Conservation (phyloP, 331 rosid genomes). For the Acacia concinna region DNA sequence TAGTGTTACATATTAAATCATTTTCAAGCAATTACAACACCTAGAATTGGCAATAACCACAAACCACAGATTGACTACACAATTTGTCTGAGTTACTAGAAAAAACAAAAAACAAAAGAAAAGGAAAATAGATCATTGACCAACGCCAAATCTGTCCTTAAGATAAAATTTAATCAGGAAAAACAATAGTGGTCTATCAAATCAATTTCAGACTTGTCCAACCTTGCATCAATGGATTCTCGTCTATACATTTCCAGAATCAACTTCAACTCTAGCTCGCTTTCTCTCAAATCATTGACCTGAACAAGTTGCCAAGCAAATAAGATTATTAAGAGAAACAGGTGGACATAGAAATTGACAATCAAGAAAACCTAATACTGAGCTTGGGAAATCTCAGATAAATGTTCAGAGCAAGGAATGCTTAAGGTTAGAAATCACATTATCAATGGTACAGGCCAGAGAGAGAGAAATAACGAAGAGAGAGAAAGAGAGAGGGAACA, state of each 20-base stretch:
- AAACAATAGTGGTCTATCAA: neutral
- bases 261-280: conserved; percentile 64
- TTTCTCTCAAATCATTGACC: conserved; percentile 69
- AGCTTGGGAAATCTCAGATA: neutral
- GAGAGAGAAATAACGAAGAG: no score
- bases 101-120: neutral
- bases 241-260: conserved; percentile 78
- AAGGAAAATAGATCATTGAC: neutral
- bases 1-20: conserved; percentile 11
- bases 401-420: neutral
- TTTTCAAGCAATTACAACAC: neutral
- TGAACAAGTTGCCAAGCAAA: conserved; percentile 38
- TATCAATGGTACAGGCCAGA: no score
- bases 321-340: neutral
- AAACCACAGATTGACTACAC: conserved; percentile 3
- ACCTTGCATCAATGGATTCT: conserved; percentile 90
- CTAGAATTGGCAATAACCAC: conserved; percentile 9
- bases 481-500: no score
- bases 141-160: neutral
- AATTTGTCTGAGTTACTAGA: conserved; percentile 3
- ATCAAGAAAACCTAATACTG: neutral
- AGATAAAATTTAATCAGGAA: neutral
- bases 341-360: neutral
- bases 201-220: conserved; percentile 27
- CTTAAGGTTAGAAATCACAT: neutral